These are phyloP conservation scores for Mycena sp. DNA, from an alignment of 1,284 basidiomycete species.

Conservation along the genomic window DNA sequence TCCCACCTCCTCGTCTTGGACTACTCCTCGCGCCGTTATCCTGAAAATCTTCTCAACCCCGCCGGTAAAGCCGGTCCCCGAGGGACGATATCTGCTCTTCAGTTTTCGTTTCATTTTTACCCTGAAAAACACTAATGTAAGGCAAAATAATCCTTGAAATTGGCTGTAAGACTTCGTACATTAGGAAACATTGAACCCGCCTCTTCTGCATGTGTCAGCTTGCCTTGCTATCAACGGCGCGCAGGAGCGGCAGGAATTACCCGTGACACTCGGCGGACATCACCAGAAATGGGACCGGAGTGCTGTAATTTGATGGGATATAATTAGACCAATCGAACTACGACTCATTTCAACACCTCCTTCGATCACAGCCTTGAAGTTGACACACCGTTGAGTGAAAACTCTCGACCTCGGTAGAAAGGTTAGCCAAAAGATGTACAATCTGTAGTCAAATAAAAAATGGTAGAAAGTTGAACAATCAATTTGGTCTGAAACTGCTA, in stretches of 20 bases:
- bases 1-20: background rate
- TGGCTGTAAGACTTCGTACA: background rate
- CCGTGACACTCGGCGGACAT: background rate
- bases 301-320: no score
- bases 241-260: background rate
- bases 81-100: constrained; percentile 1
- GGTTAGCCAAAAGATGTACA: no score
- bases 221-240: background rate
- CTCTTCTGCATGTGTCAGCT: background rate
- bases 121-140: background rate
- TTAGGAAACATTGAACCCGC: no score
- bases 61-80: background rate
- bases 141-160: background rate
- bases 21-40: background rate
- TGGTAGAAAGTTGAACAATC: no score
- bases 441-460: no score
- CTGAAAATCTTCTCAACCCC: background rate
- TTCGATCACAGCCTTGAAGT: no score
- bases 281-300: no score
- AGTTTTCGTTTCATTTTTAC: background rate
- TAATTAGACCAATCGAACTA: no score
- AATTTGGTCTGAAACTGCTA: no score
- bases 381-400: no score
- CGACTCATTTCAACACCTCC: no score
- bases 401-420: no score